Base-by-base conservation (phyloP, 306 rosid species). In the Mucuna pruriens region DNA sequence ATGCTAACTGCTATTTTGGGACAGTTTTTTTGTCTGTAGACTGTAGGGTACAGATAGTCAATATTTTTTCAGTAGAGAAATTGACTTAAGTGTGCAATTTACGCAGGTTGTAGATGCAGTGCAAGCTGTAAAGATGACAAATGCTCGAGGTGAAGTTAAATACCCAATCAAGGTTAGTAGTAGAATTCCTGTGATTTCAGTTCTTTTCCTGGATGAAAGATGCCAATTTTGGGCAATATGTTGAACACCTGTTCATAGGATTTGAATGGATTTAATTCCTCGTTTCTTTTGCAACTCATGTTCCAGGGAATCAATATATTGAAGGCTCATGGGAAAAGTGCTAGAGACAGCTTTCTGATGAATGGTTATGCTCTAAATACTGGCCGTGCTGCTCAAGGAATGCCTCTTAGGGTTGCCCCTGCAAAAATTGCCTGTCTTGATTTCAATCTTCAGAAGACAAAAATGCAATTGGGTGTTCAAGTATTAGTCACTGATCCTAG, bases 401-500 rank as follows among this genome's bases (percentile, higher is more conserved):
- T 96, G 99, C 97, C 99, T 49, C 64, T 86, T 38, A 93, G 90
- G 86, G 99, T 92, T 81, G 61, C 97, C 86, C 97, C 99, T 82
- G 99, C 99, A 22, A 90, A 79, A 80, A 93, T 96, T 79, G 99
- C 98, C 10, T 96, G 99, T 75, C 95, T 96, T 55, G 98, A 96
- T 86, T 92, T 96, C 82, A 96, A 96, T 90, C 98, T 96, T 84
- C 99, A 96, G 84, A 96, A 93, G 88, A 96, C 99, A 83, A 96
- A 96, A 89, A 93, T 96, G 99, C 99, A 96, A 85, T 84, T 93
- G 91, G 99, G 99, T 40, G 91, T 96, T 65, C 99, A 96, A 90
- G 97, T 96, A 60, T 83, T 96, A 64, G 98, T 96, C 58, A 65
- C 74, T 69, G 98, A 96, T 82, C 99, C 98, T 9, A 90, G 96